Evolutionary conservation across 2,329 filamentous ascomycete genomes (phyloP).

Genomic region (Arthrinium phaeospermum): DNA sequence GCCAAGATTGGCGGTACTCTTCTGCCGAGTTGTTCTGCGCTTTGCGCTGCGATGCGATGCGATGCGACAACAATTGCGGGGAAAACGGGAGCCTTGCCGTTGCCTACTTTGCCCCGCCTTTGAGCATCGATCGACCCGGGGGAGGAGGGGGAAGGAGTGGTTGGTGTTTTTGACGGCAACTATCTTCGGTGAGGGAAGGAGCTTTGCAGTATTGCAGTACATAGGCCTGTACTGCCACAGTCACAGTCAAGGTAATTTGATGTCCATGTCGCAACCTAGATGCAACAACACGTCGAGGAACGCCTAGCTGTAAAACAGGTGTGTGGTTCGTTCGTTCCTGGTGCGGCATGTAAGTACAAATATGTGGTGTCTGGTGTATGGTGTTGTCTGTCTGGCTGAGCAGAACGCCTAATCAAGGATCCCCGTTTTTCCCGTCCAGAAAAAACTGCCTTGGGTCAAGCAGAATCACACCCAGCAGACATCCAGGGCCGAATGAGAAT

Average conservation of each 20-base stretch:
- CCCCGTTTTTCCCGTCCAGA: slow-evolving; percentile 9
- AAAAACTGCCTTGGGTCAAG: slow-evolving; percentile 10
- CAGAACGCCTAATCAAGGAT: slow-evolving; percentile 1
- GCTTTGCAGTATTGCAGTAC: background rate
- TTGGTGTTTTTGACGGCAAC: background rate
- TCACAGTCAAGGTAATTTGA: background rate
- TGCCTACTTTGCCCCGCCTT: slow-evolving; percentile 4
- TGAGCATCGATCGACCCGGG: background rate
- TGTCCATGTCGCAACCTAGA: background rate
- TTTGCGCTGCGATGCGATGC: background rate
- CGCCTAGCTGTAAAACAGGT: background rate
- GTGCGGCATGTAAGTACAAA: background rate
- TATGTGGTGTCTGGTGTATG: background rate
- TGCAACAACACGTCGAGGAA: background rate
- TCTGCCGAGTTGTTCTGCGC: background rate
- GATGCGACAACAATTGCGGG: background rate
- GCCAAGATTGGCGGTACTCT: background rate
- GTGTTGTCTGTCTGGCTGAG: background rate
- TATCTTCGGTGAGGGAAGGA: background rate
- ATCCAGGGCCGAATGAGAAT: background rate
- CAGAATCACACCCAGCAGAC: background rate
- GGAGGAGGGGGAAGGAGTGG: background rate
- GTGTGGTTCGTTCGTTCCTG: background rate
- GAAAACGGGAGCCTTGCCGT: background rate
- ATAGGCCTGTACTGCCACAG: background rate